Evolutionary conservation across 129 eudicot species (phyloP), one percentile per base, ranked within the genome.

Genomic region (Calendula officinalis): DNA sequence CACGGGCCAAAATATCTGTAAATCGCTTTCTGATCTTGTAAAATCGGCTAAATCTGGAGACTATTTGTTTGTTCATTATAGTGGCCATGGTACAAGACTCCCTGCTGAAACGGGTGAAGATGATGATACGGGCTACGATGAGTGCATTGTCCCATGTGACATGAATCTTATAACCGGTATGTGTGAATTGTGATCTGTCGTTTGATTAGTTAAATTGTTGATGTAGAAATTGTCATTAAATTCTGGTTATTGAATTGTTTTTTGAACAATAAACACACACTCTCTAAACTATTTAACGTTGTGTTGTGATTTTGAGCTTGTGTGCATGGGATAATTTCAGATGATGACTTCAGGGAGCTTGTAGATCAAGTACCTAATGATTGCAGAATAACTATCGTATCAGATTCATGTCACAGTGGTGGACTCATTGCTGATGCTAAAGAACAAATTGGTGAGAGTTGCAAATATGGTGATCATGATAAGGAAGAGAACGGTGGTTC

Each of bases 371-470:
- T 91, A 10, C 87, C 94, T 8, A 54, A 74, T 4, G 95, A 88
- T 40, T 91, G 97, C 80, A 79, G 69, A 56, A 64, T 91, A 74
- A 91, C 95, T n/a, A 78, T 91, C 33, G 82, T 91, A 38, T 87
- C 97, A 6, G 95, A 91, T 58, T 91, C 97, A 36, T 91, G 97
- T 67, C 95, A 87, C 71, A 91, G 97, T 59, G 95, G 97, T n/a
- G 97, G 97, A 22, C 90, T 91, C 32, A 82, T 91, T 40, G 85
- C 87, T 76, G 80, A 91, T 30, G 95, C 78, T 17, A 88, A 79
- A 55, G 95, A 91, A 62, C 95, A 91, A 65, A 84, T 91, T 16
- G 97, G 97, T 12, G 90, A 88, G 14, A 64, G 69, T 64, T 63
- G 54, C 71, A 77, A 68, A 7, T 65, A 61, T 3, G 56, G 75